Evolutionary conservation across 345 rosid genomes (phyloP), one percentile per base, ranked within the genome.

Genomic region (Limnanthes douglasii): DNA sequence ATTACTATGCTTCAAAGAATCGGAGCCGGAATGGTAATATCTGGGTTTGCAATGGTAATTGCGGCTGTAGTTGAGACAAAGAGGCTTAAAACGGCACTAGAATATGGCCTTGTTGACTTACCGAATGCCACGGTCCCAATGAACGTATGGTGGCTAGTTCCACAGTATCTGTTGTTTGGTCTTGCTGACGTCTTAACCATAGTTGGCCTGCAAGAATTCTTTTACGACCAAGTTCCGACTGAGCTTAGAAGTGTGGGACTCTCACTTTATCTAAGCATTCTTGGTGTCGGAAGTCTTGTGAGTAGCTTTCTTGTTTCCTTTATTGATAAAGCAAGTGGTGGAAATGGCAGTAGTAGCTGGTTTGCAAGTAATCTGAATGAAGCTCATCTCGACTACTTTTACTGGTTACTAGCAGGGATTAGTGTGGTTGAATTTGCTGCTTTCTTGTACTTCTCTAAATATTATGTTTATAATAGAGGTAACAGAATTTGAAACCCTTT

Each of bases 101-200:
- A 45, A 19, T 8, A 46, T 0, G 48, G 43, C 16, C 34, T 46
- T 4, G 3, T 39, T 3, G 39, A 44, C 22, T 37, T 6, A 16
- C 51, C 51, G 17, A 22, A 44, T 0, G 33, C 16, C n/a, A 44
- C 54, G 4, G 4, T 33, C 8, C 48, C 47, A 7, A 58, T 58
- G 61, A 57, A 54, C 4, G 54, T 64, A 23, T 41, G 57, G 35
- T 54, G 69, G 65, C 39, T 64, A 5, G 65, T 53, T 6, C 65
- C 69, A 15, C 58, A 54, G 34, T 45, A 28, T 56, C 38, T 58
- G 33, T 35, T 58, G 22, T 31, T 53, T 0, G 65, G 61, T 6
- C 14, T 54, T 33, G 43, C 35, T 2, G 49, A 55, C 18, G 49
- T 46, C 27, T 48, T 47, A 2, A 40, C 60, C 1, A 24, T 55